Evolutionary conservation across 495 filamentous ascomycete species (phyloP).

Genomic region (Penicillium cinerascens): DNA sequence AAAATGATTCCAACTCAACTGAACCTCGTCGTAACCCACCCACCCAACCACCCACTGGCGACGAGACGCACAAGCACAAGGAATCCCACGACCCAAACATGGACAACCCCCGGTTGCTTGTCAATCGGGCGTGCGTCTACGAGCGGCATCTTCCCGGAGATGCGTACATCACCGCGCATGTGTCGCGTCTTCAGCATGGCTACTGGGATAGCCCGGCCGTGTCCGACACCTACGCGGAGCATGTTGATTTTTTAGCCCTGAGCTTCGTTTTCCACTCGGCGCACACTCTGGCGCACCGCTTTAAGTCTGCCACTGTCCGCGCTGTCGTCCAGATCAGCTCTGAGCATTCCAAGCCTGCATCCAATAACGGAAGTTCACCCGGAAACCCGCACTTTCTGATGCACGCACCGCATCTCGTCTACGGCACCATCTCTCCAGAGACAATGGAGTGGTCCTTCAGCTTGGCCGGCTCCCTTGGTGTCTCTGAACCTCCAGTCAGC

Average conservation of each 20-base stretch:
- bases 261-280: slow-evolving; percentile 50
- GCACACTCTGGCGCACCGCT: slow-evolving; percentile 39
- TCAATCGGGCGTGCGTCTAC: slow-evolving; percentile 49
- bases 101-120: slow-evolving; percentile 39
- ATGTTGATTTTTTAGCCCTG: slow-evolving; percentile 51
- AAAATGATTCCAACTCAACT: not conserved
- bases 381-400: slow-evolving; percentile 43
- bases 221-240: slow-evolving; percentile 37
- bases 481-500: slow-evolving; percentile 43
- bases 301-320: slow-evolving; percentile 46
- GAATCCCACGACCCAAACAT: slow-evolving; percentile 34
- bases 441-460: slow-evolving; percentile 52
- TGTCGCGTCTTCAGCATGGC: slow-evolving; percentile 51
- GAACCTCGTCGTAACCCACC: not conserved
- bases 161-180: slow-evolving; percentile 50
- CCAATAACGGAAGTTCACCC: slow-evolving; percentile 8
- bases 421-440: slow-evolving; percentile 50
- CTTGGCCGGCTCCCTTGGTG: slow-evolving; percentile 45
- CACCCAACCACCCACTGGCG: not conserved
- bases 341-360: slow-evolving; percentile 5
- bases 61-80: slow-evolving; percentile 1
- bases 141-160: slow-evolving; percentile 48
- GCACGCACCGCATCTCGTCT: slow-evolving; percentile 52
- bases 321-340: slow-evolving; percentile 29
- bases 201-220: slow-evolving; percentile 41